Evolutionary conservation across 192 early-diverging fungal species (phyloP).

Genomic region (Backusella tuberculispora): DNA sequence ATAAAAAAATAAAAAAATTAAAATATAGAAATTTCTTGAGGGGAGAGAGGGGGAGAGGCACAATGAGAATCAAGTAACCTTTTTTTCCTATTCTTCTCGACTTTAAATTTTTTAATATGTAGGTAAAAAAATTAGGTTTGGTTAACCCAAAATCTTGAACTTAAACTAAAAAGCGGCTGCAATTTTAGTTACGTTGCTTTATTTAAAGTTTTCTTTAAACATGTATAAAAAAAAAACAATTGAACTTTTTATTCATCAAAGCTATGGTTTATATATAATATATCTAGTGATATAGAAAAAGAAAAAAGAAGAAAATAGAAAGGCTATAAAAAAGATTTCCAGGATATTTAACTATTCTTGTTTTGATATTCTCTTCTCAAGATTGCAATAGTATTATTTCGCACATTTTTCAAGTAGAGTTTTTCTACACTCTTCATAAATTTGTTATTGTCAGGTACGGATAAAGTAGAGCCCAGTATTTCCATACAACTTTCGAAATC

Average conservation of each 20-base stretch:
- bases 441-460: slow-evolving; percentile 50
- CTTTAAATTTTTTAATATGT: too few species aligned
- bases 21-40: slow-evolving; percentile 15
- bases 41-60: neutral
- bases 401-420: slow-evolving; percentile 35
- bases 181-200: too few species aligned
- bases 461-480: slow-evolving; percentile 49
- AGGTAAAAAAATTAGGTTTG: too few species aligned
- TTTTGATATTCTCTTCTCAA: neutral
- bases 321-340: neutral
- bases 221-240: too few species aligned
- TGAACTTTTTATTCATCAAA: too few species aligned
- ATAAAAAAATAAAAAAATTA: neutral
- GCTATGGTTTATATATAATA: too few species aligned
- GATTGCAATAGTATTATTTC: slow-evolving; percentile 1
- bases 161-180: too few species aligned
- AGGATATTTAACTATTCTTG: neutral
- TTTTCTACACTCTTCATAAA: slow-evolving; percentile 45
- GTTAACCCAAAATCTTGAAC: too few species aligned
- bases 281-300: too few species aligned
- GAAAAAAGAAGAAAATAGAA: too few species aligned
- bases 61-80: neutral
- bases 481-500: slow-evolving; percentile 55
- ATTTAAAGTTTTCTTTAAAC: too few species aligned
- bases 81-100: neutral